A percentile compares a stretch with the other conserved stretches of the same genome.
Evolutionary conservation across 208 protist species (phyloP).

Genomic region (Wallacemonas sp.): DNA sequence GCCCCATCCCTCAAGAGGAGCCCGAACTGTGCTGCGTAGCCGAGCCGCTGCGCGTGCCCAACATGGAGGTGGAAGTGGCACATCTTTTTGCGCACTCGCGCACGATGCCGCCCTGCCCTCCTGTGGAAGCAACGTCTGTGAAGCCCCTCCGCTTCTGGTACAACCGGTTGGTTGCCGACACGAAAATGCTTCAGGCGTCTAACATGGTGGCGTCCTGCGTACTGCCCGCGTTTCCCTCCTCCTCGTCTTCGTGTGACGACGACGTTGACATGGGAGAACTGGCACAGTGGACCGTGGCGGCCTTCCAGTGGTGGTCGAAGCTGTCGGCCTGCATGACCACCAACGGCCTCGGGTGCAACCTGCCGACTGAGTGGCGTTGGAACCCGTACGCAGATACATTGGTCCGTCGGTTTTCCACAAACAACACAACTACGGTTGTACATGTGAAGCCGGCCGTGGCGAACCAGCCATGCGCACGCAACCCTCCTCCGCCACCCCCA

Average conservation of each 20-base stretch:
- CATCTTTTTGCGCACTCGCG: constrained; percentile 15
- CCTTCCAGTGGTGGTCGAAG: not conserved
- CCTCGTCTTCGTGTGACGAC: not conserved
- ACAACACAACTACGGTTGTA: not conserved
- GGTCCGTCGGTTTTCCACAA: constrained; percentile 1
- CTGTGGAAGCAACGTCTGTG: not conserved
- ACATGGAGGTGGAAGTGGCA: constrained; percentile 22
- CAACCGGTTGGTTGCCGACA: not conserved
- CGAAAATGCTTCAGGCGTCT: constrained; percentile 6
- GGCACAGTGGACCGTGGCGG: not conserved
- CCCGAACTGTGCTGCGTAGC: not conserved
- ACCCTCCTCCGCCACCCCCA: constrained; percentile 17
- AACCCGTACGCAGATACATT: constrained; percentile 24
- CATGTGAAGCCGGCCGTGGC: not conserved
- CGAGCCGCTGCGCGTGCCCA: constrained; percentile 10
- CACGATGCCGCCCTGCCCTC: constrained; percentile 18
- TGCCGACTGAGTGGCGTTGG: constrained; percentile 7
- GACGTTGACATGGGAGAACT: not conserved
- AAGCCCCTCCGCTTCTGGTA: constrained; percentile 18
- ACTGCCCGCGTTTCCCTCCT: not conserved
- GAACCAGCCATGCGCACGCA: not conserved
- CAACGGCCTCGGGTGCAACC: constrained; percentile 11
- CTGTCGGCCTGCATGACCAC: not conserved
- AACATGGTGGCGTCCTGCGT: not conserved
- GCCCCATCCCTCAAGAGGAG: not conserved